Evolutionary conservation across 352 stramenopile species (phyloP), one percentile per base, ranked within the genome.

Genomic region (Saprolegnia diclina): DNA sequence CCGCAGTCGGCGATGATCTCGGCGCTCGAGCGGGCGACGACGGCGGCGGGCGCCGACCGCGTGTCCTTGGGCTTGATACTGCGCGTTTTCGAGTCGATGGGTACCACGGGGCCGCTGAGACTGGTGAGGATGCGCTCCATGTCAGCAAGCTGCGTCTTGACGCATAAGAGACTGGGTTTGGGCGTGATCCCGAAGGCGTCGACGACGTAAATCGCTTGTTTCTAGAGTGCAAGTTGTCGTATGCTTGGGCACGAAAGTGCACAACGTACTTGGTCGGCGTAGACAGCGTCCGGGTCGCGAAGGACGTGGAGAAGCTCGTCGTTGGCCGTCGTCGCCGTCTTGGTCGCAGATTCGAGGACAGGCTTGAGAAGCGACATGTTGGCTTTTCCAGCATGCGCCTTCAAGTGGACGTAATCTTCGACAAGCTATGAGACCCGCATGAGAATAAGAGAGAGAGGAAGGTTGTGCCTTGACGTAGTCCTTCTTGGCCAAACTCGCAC

Each of bases 121-220:
- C 72, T 55, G 0, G 40, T 35, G 4, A 92, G 65, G 37, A 81
- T 84, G 21, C 73, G 72, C 50, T 88, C 81, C 21, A 91, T 62
- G 45, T 79, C 89, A 22, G 80, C 75, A 32, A 91, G 82, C 40
- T 93, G 85, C 61, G 90, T 88, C 38, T 68, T 73, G 29, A 93
- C 67, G 56, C 85, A 93, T 5, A 81, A 81, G 7, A 91, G 71
- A 24, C 77, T 79, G 18, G 82, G 80, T 45, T 91, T 91, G 53
- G 90, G 77, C 4, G 81, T 79, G 10, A 93, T 71, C 0, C 76
- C 79, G 9, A 93, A 71, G 1, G 73, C 73, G 26, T 85, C 78
- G 4, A 92, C 67, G 14, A 88, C 83, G 0, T 76, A 71, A 46
- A 91, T 82, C 21, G 82, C 78, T 44, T 76, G 77, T 64, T 88